Evolutionary conservation across 1,139 yeast species (phyloP).

Genomic region (Candida freyschussii): DNA sequence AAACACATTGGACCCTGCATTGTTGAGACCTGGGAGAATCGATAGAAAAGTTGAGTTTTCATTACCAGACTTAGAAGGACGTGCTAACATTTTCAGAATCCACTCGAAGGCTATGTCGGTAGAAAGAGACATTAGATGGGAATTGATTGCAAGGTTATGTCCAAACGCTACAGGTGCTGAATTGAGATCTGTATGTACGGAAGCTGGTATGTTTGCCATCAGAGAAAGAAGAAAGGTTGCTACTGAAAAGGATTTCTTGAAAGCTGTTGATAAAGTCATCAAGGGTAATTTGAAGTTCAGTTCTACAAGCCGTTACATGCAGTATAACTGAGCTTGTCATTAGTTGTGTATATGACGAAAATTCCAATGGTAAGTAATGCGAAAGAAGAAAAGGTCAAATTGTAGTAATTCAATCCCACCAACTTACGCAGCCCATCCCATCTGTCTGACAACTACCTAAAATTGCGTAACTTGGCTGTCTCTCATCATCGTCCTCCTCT

Average conservation of each 20-base stretch:
- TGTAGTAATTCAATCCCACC: constrained; percentile 79
- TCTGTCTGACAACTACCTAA: constrained; percentile 92
- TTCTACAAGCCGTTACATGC: constrained; percentile 97
- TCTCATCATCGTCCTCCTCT: constrained; percentile 26
- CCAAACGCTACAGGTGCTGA: constrained; percentile 99
- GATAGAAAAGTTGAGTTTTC: constrained; percentile 98
- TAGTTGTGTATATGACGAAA: too few relatives aligned
- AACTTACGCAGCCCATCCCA: constrained; percentile 92
- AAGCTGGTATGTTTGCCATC: constrained; percentile 99
- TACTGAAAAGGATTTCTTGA: constrained; percentile 92
- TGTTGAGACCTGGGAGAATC: constrained; percentile 95
- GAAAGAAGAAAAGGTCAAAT: too few relatives aligned
- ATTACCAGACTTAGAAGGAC: constrained; percentile 92
- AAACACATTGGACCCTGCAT: constrained; percentile 95
- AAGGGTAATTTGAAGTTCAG: constrained; percentile 98
- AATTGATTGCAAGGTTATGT: constrained; percentile 90
- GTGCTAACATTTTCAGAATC: constrained; percentile 94
- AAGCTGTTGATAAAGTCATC: constrained; percentile 96
- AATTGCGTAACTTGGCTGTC: constrained; percentile 65
- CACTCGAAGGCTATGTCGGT: constrained; percentile 97
- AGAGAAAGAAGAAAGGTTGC: constrained; percentile 98
- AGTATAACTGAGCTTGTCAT: constrained; percentile 58
- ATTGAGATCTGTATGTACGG: constrained; percentile 91
- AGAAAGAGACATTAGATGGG: constrained; percentile 98
- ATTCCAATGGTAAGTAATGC: too few relatives aligned